Base-by-base conservation (phyloP, 495 filamentous ascomycete genomes). In the Xylaria sp. region DNA sequence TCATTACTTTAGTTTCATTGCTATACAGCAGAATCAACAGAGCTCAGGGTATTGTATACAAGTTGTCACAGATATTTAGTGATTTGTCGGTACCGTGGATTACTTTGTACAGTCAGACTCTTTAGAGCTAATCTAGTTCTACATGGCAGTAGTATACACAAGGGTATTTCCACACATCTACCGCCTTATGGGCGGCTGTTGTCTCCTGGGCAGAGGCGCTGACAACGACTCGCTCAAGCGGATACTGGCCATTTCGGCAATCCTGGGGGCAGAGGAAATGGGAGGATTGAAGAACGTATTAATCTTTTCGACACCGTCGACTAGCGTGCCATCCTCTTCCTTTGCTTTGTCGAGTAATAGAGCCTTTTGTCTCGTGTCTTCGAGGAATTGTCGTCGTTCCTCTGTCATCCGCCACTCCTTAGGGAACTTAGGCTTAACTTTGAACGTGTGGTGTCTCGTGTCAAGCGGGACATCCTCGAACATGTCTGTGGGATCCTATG, bases 391-490 rank as follows among this genome's bases (percentile, higher is more conserved):
- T 78, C 84, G 89, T 72, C 93, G 87, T 81, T 90, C 85, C 67
- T 88, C 83, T 6, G 89, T 93, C 88, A 98, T 82, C 50, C 84
- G 86, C 96, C 96, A 99, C 66, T 88, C 85, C 70, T 88, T 85
- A 1, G 96, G 96, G 83, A 97, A 98, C 67, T 82, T 86, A 40
- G 85, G 86, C 74, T 88, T 87, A n/a, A 73, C 69, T 82, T 92
- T 95, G 64, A 86, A 85, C 75, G 88, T 90, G 81, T 97, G 91
- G 78, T 98, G 95, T 74, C 96, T 88, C 43, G 93, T 92, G 78
- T 99, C 95, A 15, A 98, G 85, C 14, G 97, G 95, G 24, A 99
- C 81, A 78, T 99, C 95, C 67, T 90, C 88, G 74, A 97, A 98
- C 50, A 87, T 90, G 73, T 99, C 96, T 41, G 83, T 88, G 0